These are phyloP conservation scores for Fonsecaea monophora DNA, from an alignment of 2,329 filamentous ascomycete genomes.

Conservation along the genomic window DNA sequence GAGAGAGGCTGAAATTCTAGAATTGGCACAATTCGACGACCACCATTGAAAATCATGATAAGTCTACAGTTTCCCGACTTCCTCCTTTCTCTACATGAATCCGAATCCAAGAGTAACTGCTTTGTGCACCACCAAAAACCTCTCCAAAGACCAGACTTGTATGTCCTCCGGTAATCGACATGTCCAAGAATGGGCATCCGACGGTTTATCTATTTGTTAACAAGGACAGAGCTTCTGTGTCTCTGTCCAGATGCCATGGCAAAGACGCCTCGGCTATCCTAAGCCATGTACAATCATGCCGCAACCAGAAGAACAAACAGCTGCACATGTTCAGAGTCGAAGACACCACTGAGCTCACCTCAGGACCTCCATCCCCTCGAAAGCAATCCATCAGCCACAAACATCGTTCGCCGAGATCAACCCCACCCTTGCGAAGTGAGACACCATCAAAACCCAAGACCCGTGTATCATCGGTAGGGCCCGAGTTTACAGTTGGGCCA, in stretches of 20 bases:
- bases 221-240: slow-evolving; percentile 26
- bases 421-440: not conserved
- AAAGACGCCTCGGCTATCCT: slow-evolving; percentile 29
- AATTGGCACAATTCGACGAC: slow-evolving; percentile 1
- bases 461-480: not conserved
- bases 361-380: slow-evolving; percentile 5
- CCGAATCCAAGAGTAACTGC: not conserved
- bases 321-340: slow-evolving; percentile 22
- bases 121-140: not conserved
- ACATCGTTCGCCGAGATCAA: slow-evolving; percentile 10
- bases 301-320: slow-evolving; percentile 26
- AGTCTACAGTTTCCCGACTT: not conserved
- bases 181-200: slow-evolving; percentile 15
- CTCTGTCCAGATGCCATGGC: slow-evolving; percentile 23
- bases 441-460: not conserved
- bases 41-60: not conserved
- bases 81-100: not conserved
- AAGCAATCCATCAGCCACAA: slow-evolving; percentile 1
- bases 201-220: slow-evolving; percentile 28
- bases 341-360: not conserved
- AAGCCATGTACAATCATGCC: slow-evolving; percentile 30
- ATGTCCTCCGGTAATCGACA: not conserved
- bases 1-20: not conserved
- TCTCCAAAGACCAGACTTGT: not conserved
- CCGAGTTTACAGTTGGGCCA: not conserved